Evolutionary conservation across 2,329 filamentous ascomycete species (phyloP), one percentile per base, ranked within the genome.

Genomic region (Didymella sp.): DNA sequence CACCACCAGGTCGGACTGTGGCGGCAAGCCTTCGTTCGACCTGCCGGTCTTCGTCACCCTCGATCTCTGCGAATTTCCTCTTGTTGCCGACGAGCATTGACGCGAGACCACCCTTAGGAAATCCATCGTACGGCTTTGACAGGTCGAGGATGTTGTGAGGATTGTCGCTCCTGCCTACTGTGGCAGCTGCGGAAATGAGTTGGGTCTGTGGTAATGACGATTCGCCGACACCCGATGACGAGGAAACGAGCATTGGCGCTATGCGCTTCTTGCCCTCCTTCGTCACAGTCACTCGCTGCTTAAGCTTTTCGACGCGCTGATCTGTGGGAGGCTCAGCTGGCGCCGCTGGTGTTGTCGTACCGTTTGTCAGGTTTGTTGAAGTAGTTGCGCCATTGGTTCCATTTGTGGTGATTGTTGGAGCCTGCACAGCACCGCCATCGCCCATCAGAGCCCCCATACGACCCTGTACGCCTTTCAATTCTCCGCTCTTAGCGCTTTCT

Each of bases 381-480:
- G 65, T 51, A 13, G 75, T 69, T 28, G 75, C 72, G 25, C 81
- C 82, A 58, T 84, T 85, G 17, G 79, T 77, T 15, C 81, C 81
- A 62, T 91, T 75, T 73, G 77, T 38, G 37, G 86, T 85, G 73
- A 79, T 50, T 35, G 86, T 85, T 3, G 84, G 76, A 2, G 83
- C 79, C 27, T 73, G 71, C 8, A 68, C 64, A 28, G 73, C 68
- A 52, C 71, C 70, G 17, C 85, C 84, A 71, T 96, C 93, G 6
- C 94, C 94, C 95, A 99, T 99, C 33, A 99, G 79, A n/a, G 94
- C 94, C 12, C 95, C 95, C 95, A 99, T 99, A 63, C 94, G 87
- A 2, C 92, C 95, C 77, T 99, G 91, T 0, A 94, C 93, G 5
- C 90, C 93, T 62, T 89, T 91, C 28, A 94, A 84, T 74, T 99